These are phyloP conservation scores for Cladophialophora bantiana DNA, from an alignment of 2,329 filamentous ascomycete species.

Conservation along the genomic window DNA sequence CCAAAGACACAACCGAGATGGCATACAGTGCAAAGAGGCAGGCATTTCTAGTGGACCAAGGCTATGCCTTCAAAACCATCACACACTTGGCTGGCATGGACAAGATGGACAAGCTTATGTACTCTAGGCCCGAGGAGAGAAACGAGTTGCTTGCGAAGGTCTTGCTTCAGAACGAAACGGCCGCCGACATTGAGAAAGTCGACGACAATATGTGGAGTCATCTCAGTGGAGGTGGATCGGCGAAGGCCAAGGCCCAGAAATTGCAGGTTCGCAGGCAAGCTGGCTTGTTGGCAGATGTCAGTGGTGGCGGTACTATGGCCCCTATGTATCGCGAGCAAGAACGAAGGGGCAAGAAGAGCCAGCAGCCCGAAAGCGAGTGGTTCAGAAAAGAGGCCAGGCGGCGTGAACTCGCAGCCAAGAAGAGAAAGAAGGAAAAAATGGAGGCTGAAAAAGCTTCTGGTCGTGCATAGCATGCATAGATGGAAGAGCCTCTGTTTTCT, in stretches of 20 bases:
- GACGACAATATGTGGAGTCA: slow-evolving; percentile 70
- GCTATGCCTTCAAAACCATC: slow-evolving; percentile 98
- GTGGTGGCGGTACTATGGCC: slow-evolving; percentile 96
- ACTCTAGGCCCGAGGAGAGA: slow-evolving; percentile 77
- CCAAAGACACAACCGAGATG: slow-evolving; percentile 98
- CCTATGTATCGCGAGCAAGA: slow-evolving; percentile 77
- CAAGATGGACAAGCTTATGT: slow-evolving; percentile 78
- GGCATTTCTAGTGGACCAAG: slow-evolving; percentile 96
- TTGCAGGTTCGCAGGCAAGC: slow-evolving; percentile 73
- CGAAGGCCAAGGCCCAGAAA: slow-evolving; percentile 29
- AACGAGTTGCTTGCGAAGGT: slow-evolving; percentile 89
- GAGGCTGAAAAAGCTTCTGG: slow-evolving; percentile 31
- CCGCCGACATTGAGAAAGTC: slow-evolving; percentile 73
- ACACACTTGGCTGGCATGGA: slow-evolving; percentile 93
- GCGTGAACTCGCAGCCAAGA: slow-evolving; percentile 63
- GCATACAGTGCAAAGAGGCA: slow-evolving; percentile 96
- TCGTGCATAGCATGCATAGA: slow-evolving; percentile 18
- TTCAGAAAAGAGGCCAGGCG: slow-evolving; percentile 72
- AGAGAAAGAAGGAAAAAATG: slow-evolving; percentile 45
- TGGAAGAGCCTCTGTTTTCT: neutral
- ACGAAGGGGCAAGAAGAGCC: slow-evolving; percentile 71
- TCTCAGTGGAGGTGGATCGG: slow-evolving; percentile 51
- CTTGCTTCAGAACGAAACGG: slow-evolving; percentile 82
- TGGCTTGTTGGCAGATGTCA: slow-evolving; percentile 82
- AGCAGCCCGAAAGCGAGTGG: slow-evolving; percentile 64